Evolutionary conservation across 2,329 filamentous ascomycete species (phyloP).

Genomic region (Aotearoamyces nothofagi): DNA sequence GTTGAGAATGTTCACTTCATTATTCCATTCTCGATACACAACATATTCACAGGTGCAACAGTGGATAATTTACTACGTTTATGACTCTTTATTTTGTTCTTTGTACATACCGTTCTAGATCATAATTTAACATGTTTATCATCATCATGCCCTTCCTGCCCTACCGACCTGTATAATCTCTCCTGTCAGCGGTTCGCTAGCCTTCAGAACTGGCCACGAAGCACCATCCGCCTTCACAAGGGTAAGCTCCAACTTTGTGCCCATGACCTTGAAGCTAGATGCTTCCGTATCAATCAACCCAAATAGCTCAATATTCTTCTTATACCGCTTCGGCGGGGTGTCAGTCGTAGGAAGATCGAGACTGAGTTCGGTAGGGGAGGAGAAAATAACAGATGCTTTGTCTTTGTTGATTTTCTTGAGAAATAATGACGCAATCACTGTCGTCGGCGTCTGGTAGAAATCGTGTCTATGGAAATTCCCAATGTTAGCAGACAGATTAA

Average conservation of each 20-base stretch:
- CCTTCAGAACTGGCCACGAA: constrained; percentile 54
- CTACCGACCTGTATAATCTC: constrained; percentile 85
- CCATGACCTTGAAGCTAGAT: constrained; percentile 50
- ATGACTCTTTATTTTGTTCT: too few species aligned
- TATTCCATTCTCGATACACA: too few species aligned
- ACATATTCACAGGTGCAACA: too few species aligned
- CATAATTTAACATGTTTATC: too few species aligned
- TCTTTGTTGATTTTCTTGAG: constrained; percentile 93
- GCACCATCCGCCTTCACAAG: constrained; percentile 46
- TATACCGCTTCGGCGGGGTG: constrained; percentile 60
- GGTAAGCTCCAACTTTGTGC: constrained; percentile 55
- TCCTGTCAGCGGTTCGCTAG: constrained; percentile 47
- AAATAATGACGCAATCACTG: constrained; percentile 83
- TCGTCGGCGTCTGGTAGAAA: constrained; percentile 82
- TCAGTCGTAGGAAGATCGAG: constrained; percentile 82
- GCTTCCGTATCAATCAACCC: constrained; percentile 54
- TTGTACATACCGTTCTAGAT: too few species aligned
- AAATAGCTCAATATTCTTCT: constrained; percentile 58
- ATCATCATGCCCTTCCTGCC: constrained; percentile 55
- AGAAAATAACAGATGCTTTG: constrained; percentile 57
- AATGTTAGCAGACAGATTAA: too few species aligned
- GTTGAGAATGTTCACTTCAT: too few species aligned
- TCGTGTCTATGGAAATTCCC: constrained; percentile 43
- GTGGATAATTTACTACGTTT: too few species aligned
- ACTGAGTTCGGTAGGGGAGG: constrained; percentile 40